phyloP scores from a whole-genome alignment of 306 rosid genomes.

The Quercus ilex region DNA sequence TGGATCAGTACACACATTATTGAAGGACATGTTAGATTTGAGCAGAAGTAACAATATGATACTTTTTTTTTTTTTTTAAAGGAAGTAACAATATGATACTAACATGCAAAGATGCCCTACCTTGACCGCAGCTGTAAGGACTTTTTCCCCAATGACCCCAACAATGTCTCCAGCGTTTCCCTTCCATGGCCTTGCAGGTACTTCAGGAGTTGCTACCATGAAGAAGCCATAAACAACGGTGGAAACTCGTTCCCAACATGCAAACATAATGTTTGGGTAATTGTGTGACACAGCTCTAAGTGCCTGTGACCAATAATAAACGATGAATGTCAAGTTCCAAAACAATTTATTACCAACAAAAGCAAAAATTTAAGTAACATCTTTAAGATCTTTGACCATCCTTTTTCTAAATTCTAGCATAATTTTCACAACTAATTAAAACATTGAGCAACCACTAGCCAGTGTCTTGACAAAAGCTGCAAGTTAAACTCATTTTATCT shows the following conservation, averaged over 20 bases:
- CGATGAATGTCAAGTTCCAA: too few species aligned
- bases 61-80: too few species aligned
- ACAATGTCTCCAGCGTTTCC: conserved; percentile 43
- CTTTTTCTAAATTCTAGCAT: too few species aligned
- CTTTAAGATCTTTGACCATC: too few species aligned
- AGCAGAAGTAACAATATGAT: not conserved
- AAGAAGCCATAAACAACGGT: conserved; percentile 49
- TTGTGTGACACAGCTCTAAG: conserved; percentile 81
- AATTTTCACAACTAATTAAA: too few species aligned
- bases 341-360: not conserved
- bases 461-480: conserved; percentile 4
- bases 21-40: not conserved
- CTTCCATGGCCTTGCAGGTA: conserved; percentile 45
- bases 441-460: not conserved
- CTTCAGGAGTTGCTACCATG: conserved; percentile 46
- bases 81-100: not conserved
- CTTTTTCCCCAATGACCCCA: conserved; percentile 52
- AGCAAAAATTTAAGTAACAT: too few species aligned
- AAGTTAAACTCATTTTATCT: not conserved
- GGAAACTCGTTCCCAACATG: conserved; percentile 77
- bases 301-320: conserved; percentile 48
- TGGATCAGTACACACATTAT: not conserved
- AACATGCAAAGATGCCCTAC: conserved; percentile 27
- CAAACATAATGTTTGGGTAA: conserved; percentile 63
- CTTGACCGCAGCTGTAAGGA: conserved; percentile 64